A percentile compares a stretch with the other conserved stretches of the same genome.
Evolutionary conservation across 805 yeast genomes (phyloP).

Genomic region (Kodamaea lidongshanica): DNA sequence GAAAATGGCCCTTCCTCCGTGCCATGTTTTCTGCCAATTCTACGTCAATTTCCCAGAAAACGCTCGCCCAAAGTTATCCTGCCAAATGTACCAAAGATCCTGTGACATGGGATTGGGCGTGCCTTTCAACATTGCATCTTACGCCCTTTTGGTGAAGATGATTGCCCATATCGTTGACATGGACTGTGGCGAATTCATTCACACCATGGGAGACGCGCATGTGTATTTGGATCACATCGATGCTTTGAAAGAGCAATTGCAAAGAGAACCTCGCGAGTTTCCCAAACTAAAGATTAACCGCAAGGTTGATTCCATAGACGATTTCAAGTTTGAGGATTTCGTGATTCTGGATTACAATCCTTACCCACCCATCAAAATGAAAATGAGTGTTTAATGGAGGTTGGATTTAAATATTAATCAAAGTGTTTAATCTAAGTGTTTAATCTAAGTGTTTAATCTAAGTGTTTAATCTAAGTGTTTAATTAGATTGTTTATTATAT

Average conservation of each 20-base stretch:
- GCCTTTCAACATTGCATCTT: conserved; percentile 96
- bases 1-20: conserved; percentile 96
- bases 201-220: conserved; percentile 95
- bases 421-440: too few relatives aligned
- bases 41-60: conserved; percentile 78
- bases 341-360: conserved; percentile 77
- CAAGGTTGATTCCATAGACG: conserved; percentile 57
- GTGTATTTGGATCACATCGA: conserved; percentile 91
- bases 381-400: conserved; percentile 76
- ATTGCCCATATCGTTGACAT: conserved; percentile 91
- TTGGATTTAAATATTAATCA: too few relatives aligned
- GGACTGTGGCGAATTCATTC: conserved; percentile 94
- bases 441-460: too few relatives aligned
- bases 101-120: conserved; percentile 99
- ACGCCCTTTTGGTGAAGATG: conserved; percentile 88
- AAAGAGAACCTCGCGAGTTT: conserved; percentile 69
- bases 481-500: too few relatives aligned
- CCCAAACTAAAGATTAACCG: conserved; percentile 68
- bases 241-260: conserved; percentile 75
- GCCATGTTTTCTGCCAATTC: conserved; percentile 94
- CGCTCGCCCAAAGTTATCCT: conserved; percentile 64
- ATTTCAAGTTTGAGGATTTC: conserved; percentile 83
- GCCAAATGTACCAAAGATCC: conserved; percentile 91
- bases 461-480: too few relatives aligned
- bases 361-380: conserved; percentile 81